These are phyloP conservation scores for Colletotrichum scovillei DNA, from an alignment of 2,329 filamentous ascomycete genomes.

Conservation along the genomic window DNA sequence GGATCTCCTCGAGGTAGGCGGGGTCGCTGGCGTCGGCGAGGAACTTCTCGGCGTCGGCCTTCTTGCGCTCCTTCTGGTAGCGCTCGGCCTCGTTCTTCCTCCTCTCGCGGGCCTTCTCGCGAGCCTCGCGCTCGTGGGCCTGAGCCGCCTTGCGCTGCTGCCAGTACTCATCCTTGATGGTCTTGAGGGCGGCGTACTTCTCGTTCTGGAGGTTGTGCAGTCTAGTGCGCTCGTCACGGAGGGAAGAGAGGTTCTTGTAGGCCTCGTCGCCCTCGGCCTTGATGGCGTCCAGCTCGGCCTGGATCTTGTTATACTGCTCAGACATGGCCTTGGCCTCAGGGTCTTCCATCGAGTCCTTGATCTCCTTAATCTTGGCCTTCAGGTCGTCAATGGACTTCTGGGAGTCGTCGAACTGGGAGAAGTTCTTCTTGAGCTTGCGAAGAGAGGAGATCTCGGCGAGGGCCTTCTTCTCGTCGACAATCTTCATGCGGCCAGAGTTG, in stretches of 20 bases:
- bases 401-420: constrained; percentile 83
- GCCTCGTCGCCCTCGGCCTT: constrained; percentile 92
- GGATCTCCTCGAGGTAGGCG: constrained; percentile 93
- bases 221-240: constrained; percentile 88
- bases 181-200: constrained; percentile 84
- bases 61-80: constrained; percentile 77
- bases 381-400: constrained; percentile 92
- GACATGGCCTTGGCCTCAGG: constrained; percentile 89
- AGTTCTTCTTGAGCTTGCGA: constrained; percentile 91
- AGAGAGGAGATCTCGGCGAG: constrained; percentile 84
- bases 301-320: constrained; percentile 86
- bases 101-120: constrained; percentile 80
- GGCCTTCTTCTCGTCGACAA: constrained; percentile 97
- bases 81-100: constrained; percentile 84
- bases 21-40: constrained; percentile 86
- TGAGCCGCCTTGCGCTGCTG: constrained; percentile 83
- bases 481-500: constrained; percentile 89
- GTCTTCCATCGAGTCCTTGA: constrained; percentile 90
- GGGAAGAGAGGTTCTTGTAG: constrained; percentile 86
- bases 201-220: constrained; percentile 87
- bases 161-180: constrained; percentile 92
- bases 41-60: constrained; percentile 79
- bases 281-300: constrained; percentile 88
- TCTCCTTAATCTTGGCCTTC: constrained; percentile 86
- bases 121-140: constrained; percentile 85